phyloP scores from a whole-genome alignment of 2,329 filamentous ascomycete species.

The Curvularia sp. region DNA sequence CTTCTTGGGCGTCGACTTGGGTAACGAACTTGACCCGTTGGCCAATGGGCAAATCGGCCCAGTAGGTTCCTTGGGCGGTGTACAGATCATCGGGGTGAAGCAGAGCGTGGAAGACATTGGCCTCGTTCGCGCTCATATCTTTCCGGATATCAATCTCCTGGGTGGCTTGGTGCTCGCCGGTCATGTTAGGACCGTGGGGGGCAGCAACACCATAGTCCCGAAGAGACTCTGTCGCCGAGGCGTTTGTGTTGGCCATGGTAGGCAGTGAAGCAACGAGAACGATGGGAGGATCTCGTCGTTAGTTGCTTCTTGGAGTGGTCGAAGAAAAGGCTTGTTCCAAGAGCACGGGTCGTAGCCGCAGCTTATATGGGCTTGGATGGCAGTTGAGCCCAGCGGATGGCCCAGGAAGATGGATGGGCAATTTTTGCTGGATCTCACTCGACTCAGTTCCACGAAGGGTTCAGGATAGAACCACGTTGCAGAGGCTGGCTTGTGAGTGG shows the following conservation, averaged over 20 bases:
- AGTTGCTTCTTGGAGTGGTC: background rate
- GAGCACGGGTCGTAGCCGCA: constrained; percentile 8
- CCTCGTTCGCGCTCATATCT: constrained; percentile 65
- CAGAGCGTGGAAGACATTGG: constrained; percentile 74
- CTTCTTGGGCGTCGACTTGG: constrained; percentile 74
- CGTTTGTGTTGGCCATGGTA: constrained; percentile 33
- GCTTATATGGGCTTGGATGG: constrained; percentile 22
- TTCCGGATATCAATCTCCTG: constrained; percentile 46
- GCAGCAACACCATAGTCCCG: constrained; percentile 57
- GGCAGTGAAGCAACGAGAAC: constrained; percentile 7
- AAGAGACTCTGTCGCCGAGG: constrained; percentile 36
- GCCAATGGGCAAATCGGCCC: constrained; percentile 80
- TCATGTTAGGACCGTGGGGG: constrained; percentile 58
- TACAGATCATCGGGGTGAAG: constrained; percentile 90
- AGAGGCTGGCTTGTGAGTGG: constrained; percentile 26
- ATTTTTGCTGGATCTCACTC: constrained; percentile 4
- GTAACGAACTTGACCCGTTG: constrained; percentile 78
- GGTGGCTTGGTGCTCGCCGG: constrained; percentile 54
- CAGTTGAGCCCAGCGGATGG: constrained; percentile 1
- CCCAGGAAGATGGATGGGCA: constrained; percentile 3
- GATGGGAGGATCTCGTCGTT: background rate
- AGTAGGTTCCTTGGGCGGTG: constrained; percentile 82
- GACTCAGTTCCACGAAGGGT: constrained; percentile 16
- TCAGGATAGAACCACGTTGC: constrained; percentile 30
- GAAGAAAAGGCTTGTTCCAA: constrained; percentile 2